Conservation (phyloP, 2,329 filamentous ascomycete species). For the Sclerotinia borealis region DNA sequence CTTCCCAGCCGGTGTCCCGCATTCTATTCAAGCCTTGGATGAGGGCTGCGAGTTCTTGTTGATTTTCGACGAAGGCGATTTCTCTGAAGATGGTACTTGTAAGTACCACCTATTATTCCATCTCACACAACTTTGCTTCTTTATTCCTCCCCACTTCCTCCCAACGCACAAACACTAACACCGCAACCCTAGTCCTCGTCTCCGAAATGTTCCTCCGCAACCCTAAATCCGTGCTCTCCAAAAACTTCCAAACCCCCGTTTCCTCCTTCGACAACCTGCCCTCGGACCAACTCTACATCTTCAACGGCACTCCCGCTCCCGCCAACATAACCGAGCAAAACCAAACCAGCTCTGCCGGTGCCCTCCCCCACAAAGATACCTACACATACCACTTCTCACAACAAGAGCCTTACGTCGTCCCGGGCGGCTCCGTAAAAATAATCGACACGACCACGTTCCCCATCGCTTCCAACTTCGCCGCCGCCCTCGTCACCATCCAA, state of each 20-base stretch:
- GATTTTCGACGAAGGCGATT: constrained; percentile 53
- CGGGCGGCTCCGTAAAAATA: constrained; percentile 54
- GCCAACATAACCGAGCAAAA: constrained; percentile 41
- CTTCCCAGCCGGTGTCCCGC: constrained; percentile 45
- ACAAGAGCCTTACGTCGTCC: constrained; percentile 38
- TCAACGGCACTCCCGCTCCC: constrained; percentile 44
- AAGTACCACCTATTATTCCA: not conserved
- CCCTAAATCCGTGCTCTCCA: constrained; percentile 44
- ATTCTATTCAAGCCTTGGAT: constrained; percentile 49
- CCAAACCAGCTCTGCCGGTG: constrained; percentile 39
- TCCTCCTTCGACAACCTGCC: constrained; percentile 44
- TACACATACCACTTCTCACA: constrained; percentile 48
- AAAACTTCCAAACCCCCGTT: constrained; percentile 45
- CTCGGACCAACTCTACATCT: constrained; percentile 44
- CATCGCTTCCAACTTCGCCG: constrained; percentile 47
- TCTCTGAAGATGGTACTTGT: constrained; percentile 53
- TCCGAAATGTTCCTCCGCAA: constrained; percentile 24
- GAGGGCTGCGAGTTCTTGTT: constrained; percentile 53
- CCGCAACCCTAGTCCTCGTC: constrained; percentile 38
- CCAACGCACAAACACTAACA: not conserved
- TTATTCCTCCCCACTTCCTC: not conserved
- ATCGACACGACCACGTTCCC: constrained; percentile 53
- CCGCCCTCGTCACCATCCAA: constrained; percentile 50
- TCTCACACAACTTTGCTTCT: not conserved
- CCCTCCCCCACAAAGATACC: constrained; percentile 31